Evolutionary conservation across 352 stramenopile genomes (phyloP), one percentile per base, ranked within the genome.

Genomic region (Globisporangium mamillatum): DNA sequence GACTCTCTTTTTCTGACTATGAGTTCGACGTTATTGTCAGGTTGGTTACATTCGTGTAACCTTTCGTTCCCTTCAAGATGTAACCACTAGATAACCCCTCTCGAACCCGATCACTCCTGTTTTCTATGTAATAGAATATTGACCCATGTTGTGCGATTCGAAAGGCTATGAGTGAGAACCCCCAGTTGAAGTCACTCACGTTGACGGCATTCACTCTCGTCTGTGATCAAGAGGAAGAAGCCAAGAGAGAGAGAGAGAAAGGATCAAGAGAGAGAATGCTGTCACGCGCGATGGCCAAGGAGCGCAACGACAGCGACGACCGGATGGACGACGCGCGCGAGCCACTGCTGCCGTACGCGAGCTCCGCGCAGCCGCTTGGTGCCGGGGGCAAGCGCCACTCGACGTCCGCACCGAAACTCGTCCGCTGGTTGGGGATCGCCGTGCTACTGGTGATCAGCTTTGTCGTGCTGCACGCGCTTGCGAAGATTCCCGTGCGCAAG

Each of bases 401-500:
- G 10, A 18, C 64, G 44, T 27, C 56, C 16, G 48, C 60, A 7
- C 48, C 48, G 27, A 64, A 54, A 29, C 32, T 41, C 32, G 60
- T 46, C 24, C 65, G 65, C 48, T 70, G 65, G 65, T 44, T 70
- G 18, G 46, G 41, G 16, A 3, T 63, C 53, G 44, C 52, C n/a
- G 61, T 56, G 32, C 32, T 72, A 12, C n/a, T 57, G 22, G n/a
- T 81, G 25, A 46, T 81, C 22, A 27, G 85, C 4, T 64, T 78
- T 18, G 58, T 75, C 41, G 59, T 79, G 59, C 67, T 77, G 52
- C 82, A 80, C 66, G 65, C 76, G 34, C 48, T 92, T 18, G 72
- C 83, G 0, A 73, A 77, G 69, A 84, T 75, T 41, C 84, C 91
- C 27, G 79, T 92, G 56, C 68, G 69, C 20, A 79, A 75, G 55